Conservation (phyloP, 1,284 basidiomycete genomes). For the Puccinia triticina region DNA sequence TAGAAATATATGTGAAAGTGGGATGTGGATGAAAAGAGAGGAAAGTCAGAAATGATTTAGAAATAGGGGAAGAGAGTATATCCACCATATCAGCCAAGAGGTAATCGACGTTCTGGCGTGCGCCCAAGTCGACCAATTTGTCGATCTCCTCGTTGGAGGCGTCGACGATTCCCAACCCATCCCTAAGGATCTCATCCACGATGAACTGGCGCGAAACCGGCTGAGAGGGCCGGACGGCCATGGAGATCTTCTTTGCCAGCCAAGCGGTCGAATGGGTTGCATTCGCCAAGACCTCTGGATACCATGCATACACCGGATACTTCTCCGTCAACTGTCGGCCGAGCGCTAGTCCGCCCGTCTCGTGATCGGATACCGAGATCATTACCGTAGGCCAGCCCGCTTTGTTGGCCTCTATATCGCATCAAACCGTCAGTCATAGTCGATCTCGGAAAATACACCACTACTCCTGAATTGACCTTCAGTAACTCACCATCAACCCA, state of each 20-base stretch:
- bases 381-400: slow-evolving; percentile 58
- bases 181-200: slow-evolving; percentile 53
- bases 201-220: slow-evolving; percentile 53
- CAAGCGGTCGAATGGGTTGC: slow-evolving; percentile 59
- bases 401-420: slow-evolving; percentile 54
- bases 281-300: slow-evolving; percentile 59
- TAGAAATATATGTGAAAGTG: slow-evolving; percentile 22
- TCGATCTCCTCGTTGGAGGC: slow-evolving; percentile 57
- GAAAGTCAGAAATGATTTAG: slow-evolving; percentile 48
- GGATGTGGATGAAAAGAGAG: not conserved
- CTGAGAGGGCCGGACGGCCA: slow-evolving; percentile 49
- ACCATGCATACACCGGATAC: slow-evolving; percentile 59
- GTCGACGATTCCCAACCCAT: slow-evolving; percentile 57
- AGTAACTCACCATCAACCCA: slow-evolving; percentile 57
- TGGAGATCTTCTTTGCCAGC: slow-evolving; percentile 53
- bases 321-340: slow-evolving; percentile 59
- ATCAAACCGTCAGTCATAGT: not conserved
- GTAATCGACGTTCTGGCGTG: slow-evolving; percentile 47
- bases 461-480: not conserved
- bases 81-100: slow-evolving; percentile 56
- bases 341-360: slow-evolving; percentile 61
- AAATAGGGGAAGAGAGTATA: slow-evolving; percentile 1
- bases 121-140: slow-evolving; percentile 53
- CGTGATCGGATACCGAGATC: slow-evolving; percentile 61
- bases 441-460: too few species aligned